phyloP scores from a whole-genome alignment of 2,329 filamentous ascomycete genomes.

The Ciborinia camelliae region DNA sequence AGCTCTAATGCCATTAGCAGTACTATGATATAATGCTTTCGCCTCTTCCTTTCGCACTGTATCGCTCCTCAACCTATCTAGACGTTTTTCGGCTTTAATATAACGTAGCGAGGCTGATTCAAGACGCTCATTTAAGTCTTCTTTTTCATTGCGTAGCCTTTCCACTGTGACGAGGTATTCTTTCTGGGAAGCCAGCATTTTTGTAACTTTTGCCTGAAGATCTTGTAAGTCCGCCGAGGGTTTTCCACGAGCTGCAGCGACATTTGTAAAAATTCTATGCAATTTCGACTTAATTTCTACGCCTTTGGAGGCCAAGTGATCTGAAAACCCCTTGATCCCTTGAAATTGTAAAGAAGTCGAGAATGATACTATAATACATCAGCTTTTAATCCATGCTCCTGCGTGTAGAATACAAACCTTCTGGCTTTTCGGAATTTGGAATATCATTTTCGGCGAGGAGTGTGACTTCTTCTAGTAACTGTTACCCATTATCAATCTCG shows the following conservation, averaged over 20 bases:
- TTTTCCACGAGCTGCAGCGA: slow-evolving; percentile 51
- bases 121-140: slow-evolving; percentile 78
- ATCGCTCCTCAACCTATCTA: slow-evolving; percentile 83
- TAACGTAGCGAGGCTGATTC: slow-evolving; percentile 88
- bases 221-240: slow-evolving; percentile 66
- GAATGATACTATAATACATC: slow-evolving; percentile 49
- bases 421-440: slow-evolving; percentile 40
- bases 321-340: slow-evolving; percentile 69
- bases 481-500: slow-evolving; percentile 24
- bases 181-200: slow-evolving; percentile 78
- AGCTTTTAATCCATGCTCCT: slow-evolving; percentile 8
- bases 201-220: slow-evolving; percentile 71
- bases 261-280: slow-evolving; percentile 60
- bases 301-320: slow-evolving; percentile 73
- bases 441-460: slow-evolving; percentile 52
- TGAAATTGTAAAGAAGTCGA: slow-evolving; percentile 59
- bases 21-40: slow-evolving; percentile 64
- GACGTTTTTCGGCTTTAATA: slow-evolving; percentile 90
- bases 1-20: slow-evolving; percentile 42
- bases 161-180: slow-evolving; percentile 74
- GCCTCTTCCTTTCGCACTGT: slow-evolving; percentile 91
- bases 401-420: slow-evolving; percentile 1
- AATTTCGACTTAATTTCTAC: slow-evolving; percentile 73
- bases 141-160: slow-evolving; percentile 71
- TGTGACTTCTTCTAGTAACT: slow-evolving; percentile 64